phyloP scores from a whole-genome alignment of 495 filamentous ascomycete genomes.

The Evansstolkia leycettana region DNA sequence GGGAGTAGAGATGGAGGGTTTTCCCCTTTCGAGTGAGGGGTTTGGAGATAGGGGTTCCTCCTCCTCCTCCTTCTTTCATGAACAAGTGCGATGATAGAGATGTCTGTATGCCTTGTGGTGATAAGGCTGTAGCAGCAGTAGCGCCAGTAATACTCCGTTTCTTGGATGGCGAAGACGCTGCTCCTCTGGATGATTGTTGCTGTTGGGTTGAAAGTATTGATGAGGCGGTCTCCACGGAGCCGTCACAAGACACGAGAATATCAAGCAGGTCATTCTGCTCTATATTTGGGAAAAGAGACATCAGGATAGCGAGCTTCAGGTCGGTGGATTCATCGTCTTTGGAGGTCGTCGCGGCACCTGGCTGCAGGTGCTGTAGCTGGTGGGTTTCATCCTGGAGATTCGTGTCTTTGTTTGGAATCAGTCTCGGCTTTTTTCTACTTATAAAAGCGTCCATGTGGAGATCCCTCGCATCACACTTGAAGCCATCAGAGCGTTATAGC shows the following conservation, averaged over 20 bases:
- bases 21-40: slow-evolving; percentile 59
- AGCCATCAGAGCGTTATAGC: background rate
- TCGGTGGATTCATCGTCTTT: slow-evolving; percentile 67
- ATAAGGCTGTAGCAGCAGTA: too few relatives aligned
- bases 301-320: slow-evolving; percentile 70
- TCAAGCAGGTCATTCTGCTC: slow-evolving; percentile 62
- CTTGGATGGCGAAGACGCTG: slow-evolving; percentile 11
- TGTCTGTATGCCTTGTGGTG: too few relatives aligned
- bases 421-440: too few relatives aligned
- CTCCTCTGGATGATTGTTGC: slow-evolving; percentile 1
- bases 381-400: too few relatives aligned
- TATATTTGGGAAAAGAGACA: slow-evolving; percentile 56
- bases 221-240: slow-evolving; percentile 55
- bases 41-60: slow-evolving; percentile 5
- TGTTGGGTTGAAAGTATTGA: slow-evolving; percentile 34
- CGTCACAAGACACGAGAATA: slow-evolving; percentile 60
- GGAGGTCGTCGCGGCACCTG: too few relatives aligned
- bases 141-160: too few relatives aligned
- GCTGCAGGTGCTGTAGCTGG: too few relatives aligned
- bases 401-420: too few relatives aligned
- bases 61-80: background rate
- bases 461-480: too few relatives aligned
- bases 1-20: slow-evolving; percentile 71
- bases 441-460: too few relatives aligned
- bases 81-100: too few relatives aligned